Evolutionary conservation across 495 filamentous ascomycete genomes (phyloP), one percentile per base, ranked within the genome.

Genomic region (Penicillium steckii): DNA sequence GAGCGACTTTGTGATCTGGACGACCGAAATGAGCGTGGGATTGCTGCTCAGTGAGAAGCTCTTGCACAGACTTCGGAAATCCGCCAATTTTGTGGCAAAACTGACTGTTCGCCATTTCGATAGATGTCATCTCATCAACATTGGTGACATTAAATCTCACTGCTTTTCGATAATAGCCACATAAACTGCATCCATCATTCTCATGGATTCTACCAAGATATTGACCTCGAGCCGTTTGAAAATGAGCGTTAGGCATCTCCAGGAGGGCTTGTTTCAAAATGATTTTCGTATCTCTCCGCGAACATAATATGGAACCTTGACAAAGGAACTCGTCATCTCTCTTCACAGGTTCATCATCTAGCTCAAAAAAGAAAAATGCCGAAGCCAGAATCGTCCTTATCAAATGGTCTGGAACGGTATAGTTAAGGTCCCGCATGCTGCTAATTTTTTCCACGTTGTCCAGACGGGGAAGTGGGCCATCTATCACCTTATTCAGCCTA

Each of bases 281-380:
- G 7, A n/a, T 5, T 6, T 6, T 2, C 13, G 32, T n/a, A 15
- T 33, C 41, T 13, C 26, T 13, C 19, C 48, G n/a, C 12, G 40
- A 22, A 21, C 56, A 59, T 7, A 55, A 43, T 22, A 59, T 48
- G 13, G 56, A 59, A 3, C 51, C 52, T 33, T 44, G 32, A 26
- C 52, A 59, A 7, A 33, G 10, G 18, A 55, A 61, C 8, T 15
- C 19, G n/a, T 41, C 46, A 19, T 50, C 22, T 4, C 19, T 22
- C 18, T 23, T 30, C 8, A 30, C 48, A 9, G 59, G 59, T 8
- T n/a, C 25, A 12, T 43, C 50, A 32, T 61, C 55, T 21, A 61
- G 35, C 43, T 61, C 55, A 29, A 61, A 61, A 50, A 57, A 61
- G 24, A 61, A 61, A 2, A 44, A 49, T 8, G 27, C 52, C 1